Base-by-base conservation (phyloP, 352 stramenopile genomes). In the Albugo candida region DNA sequence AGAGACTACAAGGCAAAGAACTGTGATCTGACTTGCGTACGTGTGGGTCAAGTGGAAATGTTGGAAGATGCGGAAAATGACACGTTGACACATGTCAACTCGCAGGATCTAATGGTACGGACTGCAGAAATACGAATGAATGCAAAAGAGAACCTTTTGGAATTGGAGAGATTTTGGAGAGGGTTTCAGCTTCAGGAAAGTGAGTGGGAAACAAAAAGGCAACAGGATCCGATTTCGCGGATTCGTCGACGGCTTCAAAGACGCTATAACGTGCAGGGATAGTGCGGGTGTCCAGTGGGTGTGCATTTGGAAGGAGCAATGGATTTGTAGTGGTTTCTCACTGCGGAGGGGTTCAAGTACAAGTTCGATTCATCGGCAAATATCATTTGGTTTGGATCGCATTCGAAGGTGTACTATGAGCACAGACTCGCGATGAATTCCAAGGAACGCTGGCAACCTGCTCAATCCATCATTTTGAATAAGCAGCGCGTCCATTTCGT, bases 21-120 rank as follows among this genome's bases (percentile, higher is more conserved):
- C 8, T 31, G 24, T 31, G 24, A 8, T 31, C 3, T 10, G 24
- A 31, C 3, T 10, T 10, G 24, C 8, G 24, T 31, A 8, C 24
- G 24, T 31, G 24, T 3, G 8, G 24, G 8, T 31, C 53, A 60
- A 18, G 39, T 49, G 14, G 41, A 61, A 27, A 20, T 48, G 43
- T 11, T 18, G 16, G 54, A 54, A 34, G 43, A 17, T 13, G 21
- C 20, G 17, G 44, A 21, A 36, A 44, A 2, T 34, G 75, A 83
- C 38, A 36, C 59, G 1, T 55, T 87, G 24, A 47, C 44, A 0
- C 47, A 58, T 41, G 71, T 87, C 12, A 78, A 69, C 49, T 81
- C 75, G n/a, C 71, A 82, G 47, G 71, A 87, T 11, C 58, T 87
- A 19, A 63, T 87, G 0, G 61, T 87, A 24, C 63, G 64, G 0